Percentiles rank a stretch among this genome's conserved stretches.
Conservation (phyloP, 2,329 filamentous ascomycete species). For the Teratosphaeria zuluensis region DNA sequence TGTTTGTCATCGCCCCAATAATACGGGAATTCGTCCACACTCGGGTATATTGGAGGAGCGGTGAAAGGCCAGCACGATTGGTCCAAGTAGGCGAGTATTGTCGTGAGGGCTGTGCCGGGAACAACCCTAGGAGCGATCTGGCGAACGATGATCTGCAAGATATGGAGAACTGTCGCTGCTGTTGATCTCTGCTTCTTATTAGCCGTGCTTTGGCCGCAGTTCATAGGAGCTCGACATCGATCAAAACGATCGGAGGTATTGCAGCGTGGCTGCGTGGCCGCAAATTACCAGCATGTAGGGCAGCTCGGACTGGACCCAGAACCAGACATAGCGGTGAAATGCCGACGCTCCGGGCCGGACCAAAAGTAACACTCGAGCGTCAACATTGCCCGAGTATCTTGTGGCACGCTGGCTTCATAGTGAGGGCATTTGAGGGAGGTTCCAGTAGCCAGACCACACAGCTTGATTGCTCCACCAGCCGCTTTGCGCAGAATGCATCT, state of each 20-base stretch:
- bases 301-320: slow-evolving; percentile 9
- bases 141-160: slow-evolving; percentile 19
- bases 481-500: neutral
- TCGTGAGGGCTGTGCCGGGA: slow-evolving; percentile 10
- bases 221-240: neutral
- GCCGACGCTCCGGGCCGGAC: slow-evolving; percentile 13
- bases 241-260: neutral
- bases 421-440: neutral
- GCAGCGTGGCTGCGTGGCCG: neutral
- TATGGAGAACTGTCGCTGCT: neutral
- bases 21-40: neutral
- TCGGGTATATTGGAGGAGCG: slow-evolving; percentile 1
- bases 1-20: neutral
- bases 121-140: slow-evolving; percentile 10
- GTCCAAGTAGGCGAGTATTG: slow-evolving; percentile 1
- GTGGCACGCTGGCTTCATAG: slow-evolving; percentile 4
- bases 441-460: neutral
- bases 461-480: neutral
- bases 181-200: neutral
- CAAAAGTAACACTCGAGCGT: neutral
- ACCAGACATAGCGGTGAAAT: slow-evolving; percentile 14
- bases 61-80: slow-evolving; percentile 8
- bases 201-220: neutral
- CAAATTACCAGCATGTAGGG: slow-evolving; percentile 5
- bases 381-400: neutral